These are phyloP conservation scores for Pestalotiopsis sp. DNA, from an alignment of 2,329 filamentous ascomycete species.

Conservation along the genomic window DNA sequence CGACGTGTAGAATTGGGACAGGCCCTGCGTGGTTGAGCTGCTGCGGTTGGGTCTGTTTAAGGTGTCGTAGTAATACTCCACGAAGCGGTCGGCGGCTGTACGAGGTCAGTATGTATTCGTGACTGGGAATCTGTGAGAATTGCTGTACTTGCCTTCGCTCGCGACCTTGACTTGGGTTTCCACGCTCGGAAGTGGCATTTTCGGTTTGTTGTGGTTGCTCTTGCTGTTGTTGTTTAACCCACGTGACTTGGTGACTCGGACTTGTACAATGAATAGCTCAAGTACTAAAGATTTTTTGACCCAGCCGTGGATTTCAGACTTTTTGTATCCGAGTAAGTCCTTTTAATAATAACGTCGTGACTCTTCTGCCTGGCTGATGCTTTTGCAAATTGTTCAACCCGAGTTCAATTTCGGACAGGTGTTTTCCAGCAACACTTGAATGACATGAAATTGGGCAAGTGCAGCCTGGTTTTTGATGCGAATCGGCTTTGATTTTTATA, in stretches of 20 bases:
- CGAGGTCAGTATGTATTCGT: neutral
- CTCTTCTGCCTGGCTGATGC: neutral
- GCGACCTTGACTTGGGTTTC: conserved; percentile 36
- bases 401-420: neutral
- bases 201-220: neutral
- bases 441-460: neutral
- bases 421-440: neutral
- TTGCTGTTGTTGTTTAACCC: neutral
- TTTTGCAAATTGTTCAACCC: neutral
- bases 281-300: neutral
- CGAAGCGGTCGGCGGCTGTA: conserved; percentile 71
- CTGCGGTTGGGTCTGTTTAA: conserved; percentile 59
- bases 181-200: conserved; percentile 23
- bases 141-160: conserved; percentile 32
- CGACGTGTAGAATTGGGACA: conserved; percentile 73
- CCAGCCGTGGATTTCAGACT: too few species aligned
- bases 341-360: neutral
- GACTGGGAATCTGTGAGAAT: neutral
- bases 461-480: neutral
- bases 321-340: neutral
- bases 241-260: neutral
- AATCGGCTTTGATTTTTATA: neutral
- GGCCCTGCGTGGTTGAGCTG: conserved; percentile 46
- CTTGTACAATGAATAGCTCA: neutral
- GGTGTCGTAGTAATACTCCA: conserved; percentile 75